Evolutionary conservation across 1,284 basidiomycete genomes (phyloP), one percentile per base, ranked within the genome.

Genomic region (Exobasidium cylindrosporum): DNA sequence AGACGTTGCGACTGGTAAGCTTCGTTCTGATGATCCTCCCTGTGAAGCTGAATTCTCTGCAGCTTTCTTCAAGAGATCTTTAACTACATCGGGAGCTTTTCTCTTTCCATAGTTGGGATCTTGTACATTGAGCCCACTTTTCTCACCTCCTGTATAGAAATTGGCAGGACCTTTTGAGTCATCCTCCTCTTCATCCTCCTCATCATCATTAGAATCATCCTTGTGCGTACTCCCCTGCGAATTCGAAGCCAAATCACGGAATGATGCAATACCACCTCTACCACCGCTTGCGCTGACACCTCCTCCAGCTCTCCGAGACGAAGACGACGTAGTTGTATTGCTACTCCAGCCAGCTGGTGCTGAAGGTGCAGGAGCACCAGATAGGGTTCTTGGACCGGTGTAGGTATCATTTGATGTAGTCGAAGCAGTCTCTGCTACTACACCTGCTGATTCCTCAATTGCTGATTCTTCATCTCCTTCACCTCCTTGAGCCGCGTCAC

Each of bases 101-200:
- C 23, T 78, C 81, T 17, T 70, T 74, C 26, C 81, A 81, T 66
- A 87, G 85, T 81, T 78, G 2, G 94, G 95, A 76, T 93, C 92
- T 81, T 96, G 87, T 0, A 98, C 86, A 1, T 89, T 90, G 43
- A 98, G 84, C 0, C 93, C 95, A 81, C 93, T 97, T 29, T 72
- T 68, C 59, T 78, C 78, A 24, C 79, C 79, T 13, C 79, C 79
- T 11, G 79, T 68, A 62, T 68, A 81, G 46, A 78, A 66, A 57
- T 81, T 76, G 50, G 74, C 66, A 45, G 76, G 73, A 32, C 74
- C 74, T 30, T 69, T 64, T 26, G 67, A 64, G 4, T 67, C 73
- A n/a, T 69, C 65, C 4, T 68, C 73, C 7, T 69, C 73, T 10
- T 76, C 76, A 3, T 66, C 63, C 31, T 72, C 72, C 14, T 68